Base-by-base conservation (phyloP, 2,329 filamentous ascomycete species). In the Tolypocladium cylindrosporum region DNA sequence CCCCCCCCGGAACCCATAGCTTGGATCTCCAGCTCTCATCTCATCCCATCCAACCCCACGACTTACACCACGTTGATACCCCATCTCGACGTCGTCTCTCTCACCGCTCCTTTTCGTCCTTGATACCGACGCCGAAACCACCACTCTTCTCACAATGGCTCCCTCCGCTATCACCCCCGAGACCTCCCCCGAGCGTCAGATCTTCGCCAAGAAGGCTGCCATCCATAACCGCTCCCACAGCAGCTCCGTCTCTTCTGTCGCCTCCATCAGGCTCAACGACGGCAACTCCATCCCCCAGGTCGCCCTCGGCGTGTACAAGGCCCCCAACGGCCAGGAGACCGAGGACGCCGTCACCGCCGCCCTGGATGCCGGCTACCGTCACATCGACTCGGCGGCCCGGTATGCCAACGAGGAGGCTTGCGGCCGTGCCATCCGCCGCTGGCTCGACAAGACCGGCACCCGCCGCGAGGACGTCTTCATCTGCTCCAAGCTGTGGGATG, bases 361-460 rank as follows among this genome's bases (percentile, higher is more conserved):
- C 31, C 76, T 89, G 9, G 77, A 79, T 60, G 80, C 79, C 63
- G 76, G 79, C 52, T 81, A 82, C 67, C 77, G 77, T 41, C 80
- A 78, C 60, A 76, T 84, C 59, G 80, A 84, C 69, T 76, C 75
- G 9, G 80, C 80, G 34, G 79, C 82, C 66, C 78, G 79, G 45
- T 87, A 87, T 68, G 76, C 77, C 65, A 87, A 86, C 68, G 84
- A 91, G 74, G 73, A 80, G 63, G 87, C 90, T 66, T 82, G 91
- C 54, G 88, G 88, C 60, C 74, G 78, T 53, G 88, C 86, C 57
- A 88, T 91, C 75, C 83, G 84, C 68, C 88, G 91, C 55, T 83
- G 82, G n/a, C 71, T 80, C 19, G 73, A 88, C 55, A 80, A 83
- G 63, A 82, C 82, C 31, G 83, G 83, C 58, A 72, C 89, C 1